phyloP scores from a whole-genome alignment of 352 stramenopile species.

The Phytophthora hybrid region DNA sequence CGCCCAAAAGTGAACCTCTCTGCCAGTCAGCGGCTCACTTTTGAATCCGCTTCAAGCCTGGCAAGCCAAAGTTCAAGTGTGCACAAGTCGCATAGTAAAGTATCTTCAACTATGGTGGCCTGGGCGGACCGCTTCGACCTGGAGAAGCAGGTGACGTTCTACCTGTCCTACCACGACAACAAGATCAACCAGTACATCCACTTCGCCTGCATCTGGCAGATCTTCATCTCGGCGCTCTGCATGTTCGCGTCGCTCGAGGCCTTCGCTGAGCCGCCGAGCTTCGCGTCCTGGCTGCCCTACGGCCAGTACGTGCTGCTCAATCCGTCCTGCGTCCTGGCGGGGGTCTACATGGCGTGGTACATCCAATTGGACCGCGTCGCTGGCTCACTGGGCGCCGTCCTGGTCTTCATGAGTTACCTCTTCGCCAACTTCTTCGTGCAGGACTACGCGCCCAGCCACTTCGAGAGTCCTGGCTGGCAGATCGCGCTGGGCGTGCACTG shows the following conservation, averaged over 20 bases:
- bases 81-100: conserved; percentile 23
- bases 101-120: conserved; percentile 33
- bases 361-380: conserved; percentile 65
- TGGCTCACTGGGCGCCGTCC: conserved; percentile 56
- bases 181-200: conserved; percentile 85
- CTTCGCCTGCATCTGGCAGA: conserved; percentile 87
- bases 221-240: conserved; percentile 80
- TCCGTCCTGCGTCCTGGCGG: conserved; percentile 54
- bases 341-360: conserved; percentile 86
- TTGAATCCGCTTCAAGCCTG: conserved; percentile 20
- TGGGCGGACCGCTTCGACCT: conserved; percentile 76
- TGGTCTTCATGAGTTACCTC: conserved; percentile 65
- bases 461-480: conserved; percentile 57
- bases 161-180: conserved; percentile 88
- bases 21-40: not conserved
- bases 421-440: conserved; percentile 68
- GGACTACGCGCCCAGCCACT: conserved; percentile 38
- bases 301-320: conserved; percentile 74
- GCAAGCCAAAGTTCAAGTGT: conserved; percentile 31
- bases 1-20: not conserved
- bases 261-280: conserved; percentile 36
- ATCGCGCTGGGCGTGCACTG: conserved; percentile 68
- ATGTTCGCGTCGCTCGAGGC: conserved; percentile 59
- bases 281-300: conserved; percentile 39
- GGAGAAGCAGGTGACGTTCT: conserved; percentile 87